Base-by-base conservation (phyloP, 2,329 filamentous ascomycete species). In the Aureobasidium melanogenum region DNA sequence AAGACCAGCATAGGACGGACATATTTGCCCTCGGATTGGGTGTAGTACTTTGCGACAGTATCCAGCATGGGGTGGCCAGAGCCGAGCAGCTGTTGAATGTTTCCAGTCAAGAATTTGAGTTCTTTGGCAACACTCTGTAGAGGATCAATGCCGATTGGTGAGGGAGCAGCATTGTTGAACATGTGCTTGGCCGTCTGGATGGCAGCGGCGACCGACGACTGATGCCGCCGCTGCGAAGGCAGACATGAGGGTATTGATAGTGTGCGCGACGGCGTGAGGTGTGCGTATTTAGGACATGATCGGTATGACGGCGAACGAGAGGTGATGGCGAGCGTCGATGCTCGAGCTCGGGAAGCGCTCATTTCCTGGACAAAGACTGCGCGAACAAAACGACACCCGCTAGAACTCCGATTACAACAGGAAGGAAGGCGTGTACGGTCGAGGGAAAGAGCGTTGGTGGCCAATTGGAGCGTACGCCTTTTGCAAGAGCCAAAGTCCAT, bases 21-120 rank as follows among this genome's bases (percentile, higher is more conserved):
- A 75, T 97, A 94, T 79, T 99, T 99, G 65, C 94, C 94, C 79
- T 97, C 91, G 63, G 89, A 89, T 70, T 93, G 89, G 24, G 94
- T 96, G 75, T 99, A 99, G 80, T 99, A 99, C 76, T 99, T 99
- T 57, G 94, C 91, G 30, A 92, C 93, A 44, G 90, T 92, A 72
- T 97, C 94, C 63, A 99, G 83, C 48, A 92, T 91, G 0, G 94
- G 94, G 72, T 99, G 93, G 6, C 93, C 93, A 0, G 92, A 97
- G 6, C 93, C 93, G 17, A 97, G 79, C n/a, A 97, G 81, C 71
- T 95, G 89, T 64, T 90, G 84, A 74, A 97, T 96, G 69, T 97
- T 96, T 60, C 91, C 91, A 12, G 89, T 96, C 70, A 97, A 78
- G 69, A 92, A 95, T 76, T 96, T 94, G 86, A 99, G 90, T 80